These are phyloP conservation scores for Lipomyces mesembrius DNA, from an alignment of 805 yeast genomes.

Conservation along the genomic window DNA sequence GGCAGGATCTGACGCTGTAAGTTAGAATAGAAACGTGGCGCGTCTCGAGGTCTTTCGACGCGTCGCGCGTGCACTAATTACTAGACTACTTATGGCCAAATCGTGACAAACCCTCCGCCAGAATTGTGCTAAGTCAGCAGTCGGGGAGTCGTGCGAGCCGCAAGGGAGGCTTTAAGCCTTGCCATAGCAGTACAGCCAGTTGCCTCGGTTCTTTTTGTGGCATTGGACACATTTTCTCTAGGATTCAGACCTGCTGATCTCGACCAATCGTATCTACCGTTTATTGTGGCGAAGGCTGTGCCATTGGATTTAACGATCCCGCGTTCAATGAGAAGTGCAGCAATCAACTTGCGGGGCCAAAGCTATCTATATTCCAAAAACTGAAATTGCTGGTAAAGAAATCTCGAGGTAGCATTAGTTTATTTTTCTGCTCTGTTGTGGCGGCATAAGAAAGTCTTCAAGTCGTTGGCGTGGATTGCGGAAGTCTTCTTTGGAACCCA, in stretches of 20 bases:
- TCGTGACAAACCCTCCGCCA: not conserved
- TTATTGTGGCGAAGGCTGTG: constrained; percentile 40
- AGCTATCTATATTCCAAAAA: not conserved
- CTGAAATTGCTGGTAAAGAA: constrained; percentile 14
- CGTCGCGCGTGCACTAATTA: not conserved
- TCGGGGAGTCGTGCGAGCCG: too few species aligned
- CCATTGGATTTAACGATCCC: constrained; percentile 43
- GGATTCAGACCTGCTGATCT: constrained; percentile 43
- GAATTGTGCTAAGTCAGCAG: not conserved
- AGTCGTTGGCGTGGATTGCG: constrained; percentile 30
- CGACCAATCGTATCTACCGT: constrained; percentile 41
- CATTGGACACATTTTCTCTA: constrained; percentile 37
- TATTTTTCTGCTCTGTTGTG: constrained; percentile 15
- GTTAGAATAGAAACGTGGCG: not conserved
- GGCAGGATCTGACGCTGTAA: not conserved
- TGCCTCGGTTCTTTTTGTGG: constrained; percentile 33
- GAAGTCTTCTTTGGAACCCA: constrained; percentile 28
- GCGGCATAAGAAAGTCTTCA: constrained; percentile 15
- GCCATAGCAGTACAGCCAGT: too few species aligned
- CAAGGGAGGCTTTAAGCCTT: too few species aligned
- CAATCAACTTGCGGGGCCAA: constrained; percentile 14
- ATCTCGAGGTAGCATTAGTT: constrained; percentile 12
- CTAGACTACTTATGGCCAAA: not conserved
- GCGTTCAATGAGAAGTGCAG: constrained; percentile 38
- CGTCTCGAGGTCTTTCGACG: not conserved